Evolutionary conservation across 2,329 filamentous ascomycete genomes (phyloP).

Genomic region (Diaporthe sp.): DNA sequence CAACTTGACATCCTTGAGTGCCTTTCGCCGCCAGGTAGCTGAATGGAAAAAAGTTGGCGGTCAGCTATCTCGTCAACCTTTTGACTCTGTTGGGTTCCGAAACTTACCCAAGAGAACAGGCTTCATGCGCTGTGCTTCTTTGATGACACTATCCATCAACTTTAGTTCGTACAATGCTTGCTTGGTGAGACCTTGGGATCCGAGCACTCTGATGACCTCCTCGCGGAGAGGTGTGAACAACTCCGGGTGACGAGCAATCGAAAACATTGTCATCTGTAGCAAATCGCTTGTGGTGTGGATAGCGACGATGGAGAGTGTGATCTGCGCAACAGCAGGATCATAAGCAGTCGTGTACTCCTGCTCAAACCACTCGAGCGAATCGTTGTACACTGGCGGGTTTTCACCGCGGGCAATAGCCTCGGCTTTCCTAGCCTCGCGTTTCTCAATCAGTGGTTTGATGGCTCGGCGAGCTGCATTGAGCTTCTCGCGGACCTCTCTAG

Average conservation of each 20-base stretch:
- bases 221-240: constrained; percentile 42
- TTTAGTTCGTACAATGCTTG: constrained; percentile 40
- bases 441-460: constrained; percentile 2
- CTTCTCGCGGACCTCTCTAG: neutral
- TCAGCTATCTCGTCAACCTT: neutral
- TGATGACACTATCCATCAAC: constrained; percentile 23
- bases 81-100: neutral
- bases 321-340: constrained; percentile 39
- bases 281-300: constrained; percentile 44
- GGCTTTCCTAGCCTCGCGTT: neutral
- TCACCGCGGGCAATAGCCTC: constrained; percentile 32
- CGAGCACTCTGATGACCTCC: constrained; percentile 42
- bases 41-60: neutral
- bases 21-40: constrained; percentile 63
- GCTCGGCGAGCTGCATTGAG: neutral
- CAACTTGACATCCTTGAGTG: constrained; percentile 51
- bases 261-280: constrained; percentile 40
- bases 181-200: constrained; percentile 40
- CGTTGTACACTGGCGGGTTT: neutral
- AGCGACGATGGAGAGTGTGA: constrained; percentile 42
- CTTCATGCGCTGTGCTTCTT: constrained; percentile 8
- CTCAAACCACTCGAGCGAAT: constrained; percentile 13
- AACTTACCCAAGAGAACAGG: constrained; percentile 15
- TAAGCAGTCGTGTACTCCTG: constrained; percentile 20
- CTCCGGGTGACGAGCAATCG: constrained; percentile 42